phyloP scores from a whole-genome alignment of 2,329 filamentous ascomycete genomes.

The Colletotrichum tamarilloi region DNA sequence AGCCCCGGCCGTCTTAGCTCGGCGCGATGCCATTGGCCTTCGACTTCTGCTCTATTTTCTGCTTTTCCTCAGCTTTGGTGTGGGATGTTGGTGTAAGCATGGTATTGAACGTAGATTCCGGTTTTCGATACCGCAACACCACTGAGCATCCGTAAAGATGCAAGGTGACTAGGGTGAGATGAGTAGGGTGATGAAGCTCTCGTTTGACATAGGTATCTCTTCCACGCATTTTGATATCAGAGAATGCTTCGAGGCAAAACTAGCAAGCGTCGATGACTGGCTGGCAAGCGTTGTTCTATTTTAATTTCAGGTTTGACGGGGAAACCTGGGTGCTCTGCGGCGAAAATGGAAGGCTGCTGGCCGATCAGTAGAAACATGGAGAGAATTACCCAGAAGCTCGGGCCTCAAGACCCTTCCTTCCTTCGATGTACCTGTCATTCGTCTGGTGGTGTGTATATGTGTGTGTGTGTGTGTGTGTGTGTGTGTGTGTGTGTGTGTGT shows the following conservation, averaged over 20 bases:
- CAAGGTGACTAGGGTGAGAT: background rate
- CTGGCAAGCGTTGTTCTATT: slow-evolving; percentile 18
- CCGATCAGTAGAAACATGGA: slow-evolving; percentile 25
- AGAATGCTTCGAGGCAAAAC: slow-evolving; percentile 8
- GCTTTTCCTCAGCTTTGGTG: background rate
- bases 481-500: background rate
- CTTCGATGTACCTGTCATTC: background rate
- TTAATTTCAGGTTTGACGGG: slow-evolving; percentile 7
- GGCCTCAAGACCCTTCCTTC: slow-evolving; percentile 3
- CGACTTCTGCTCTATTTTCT: background rate
- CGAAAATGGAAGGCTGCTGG: background rate
- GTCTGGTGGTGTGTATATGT: background rate
- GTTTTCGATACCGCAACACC: background rate
- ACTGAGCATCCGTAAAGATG: background rate
- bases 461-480: background rate
- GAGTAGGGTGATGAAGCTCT: background rate
- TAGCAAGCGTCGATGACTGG: background rate
- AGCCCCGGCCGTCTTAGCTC: slow-evolving; percentile 6
- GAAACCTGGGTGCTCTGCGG: background rate
- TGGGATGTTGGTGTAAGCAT: background rate
- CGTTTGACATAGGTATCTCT: background rate
- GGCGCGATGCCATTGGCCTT: background rate
- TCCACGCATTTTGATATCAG: background rate
- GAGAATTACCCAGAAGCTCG: slow-evolving; percentile 24
- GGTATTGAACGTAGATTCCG: background rate